A percentile compares a stretch with the other conserved stretches of the same genome.
Evolutionary conservation across 2,329 filamentous ascomycete genomes (phyloP).

Genomic region (Hypoxylon sp.): DNA sequence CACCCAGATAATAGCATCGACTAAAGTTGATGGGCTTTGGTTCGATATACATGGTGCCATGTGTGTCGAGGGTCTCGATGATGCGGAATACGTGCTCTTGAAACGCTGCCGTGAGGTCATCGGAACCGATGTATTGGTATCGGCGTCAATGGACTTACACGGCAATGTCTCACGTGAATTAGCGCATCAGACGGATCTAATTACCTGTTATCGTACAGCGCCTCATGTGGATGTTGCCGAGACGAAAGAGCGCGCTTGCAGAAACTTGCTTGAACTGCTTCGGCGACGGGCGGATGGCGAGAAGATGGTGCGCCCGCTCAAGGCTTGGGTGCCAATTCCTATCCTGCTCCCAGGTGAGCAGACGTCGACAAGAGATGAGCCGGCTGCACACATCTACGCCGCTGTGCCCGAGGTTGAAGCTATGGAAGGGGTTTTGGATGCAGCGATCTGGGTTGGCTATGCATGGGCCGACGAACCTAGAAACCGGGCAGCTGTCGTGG

Average conservation of each 20-base stretch:
- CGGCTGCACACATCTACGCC: conserved; percentile 66
- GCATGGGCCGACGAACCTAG: conserved; percentile 70
- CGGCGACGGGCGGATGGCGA: conserved; percentile 40
- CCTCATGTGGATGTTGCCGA: conserved; percentile 67
- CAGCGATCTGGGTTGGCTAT: conserved; percentile 70
- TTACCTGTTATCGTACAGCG: conserved; percentile 68
- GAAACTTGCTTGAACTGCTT: conserved; percentile 62
- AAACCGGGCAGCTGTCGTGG: conserved; percentile 65
- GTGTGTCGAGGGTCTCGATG: conserved; percentile 66
- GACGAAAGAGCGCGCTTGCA: conserved; percentile 67
- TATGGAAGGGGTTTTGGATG: conserved; percentile 62
- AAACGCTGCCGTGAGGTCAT: conserved; percentile 62
- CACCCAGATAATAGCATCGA: conserved; percentile 53
- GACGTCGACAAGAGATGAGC: conserved; percentile 68
- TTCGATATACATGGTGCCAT: conserved; percentile 71
- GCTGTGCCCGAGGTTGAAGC: conserved; percentile 62
- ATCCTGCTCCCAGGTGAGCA: conserved; percentile 69
- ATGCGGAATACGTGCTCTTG: conserved; percentile 65
- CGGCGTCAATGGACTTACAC: conserved; percentile 70
- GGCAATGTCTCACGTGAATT: conserved; percentile 67
- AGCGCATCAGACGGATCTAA: conserved; percentile 65
- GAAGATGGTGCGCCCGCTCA: conserved; percentile 58
- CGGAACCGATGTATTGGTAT: conserved; percentile 63
- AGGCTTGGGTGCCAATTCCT: conserved; percentile 68
- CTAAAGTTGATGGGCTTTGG: conserved; percentile 65